Evolutionary conservation across 2,329 filamentous ascomycete genomes (phyloP).

Genomic region (Amphichorda felina): DNA sequence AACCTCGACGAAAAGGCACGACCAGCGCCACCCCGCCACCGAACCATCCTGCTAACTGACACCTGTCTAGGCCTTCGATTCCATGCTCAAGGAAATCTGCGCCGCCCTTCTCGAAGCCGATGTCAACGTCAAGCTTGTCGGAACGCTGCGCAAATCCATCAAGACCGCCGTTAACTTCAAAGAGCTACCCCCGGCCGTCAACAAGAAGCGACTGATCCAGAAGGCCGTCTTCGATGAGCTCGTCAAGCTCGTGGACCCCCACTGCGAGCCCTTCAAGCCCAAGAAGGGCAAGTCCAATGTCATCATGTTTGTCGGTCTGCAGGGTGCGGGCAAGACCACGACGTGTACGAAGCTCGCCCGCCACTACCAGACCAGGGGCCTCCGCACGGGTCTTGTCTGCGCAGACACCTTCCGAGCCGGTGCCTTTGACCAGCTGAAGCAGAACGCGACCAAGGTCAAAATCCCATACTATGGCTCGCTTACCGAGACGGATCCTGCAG

Average conservation of each 20-base stretch:
- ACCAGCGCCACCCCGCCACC: neutral
- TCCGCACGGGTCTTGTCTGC: conserved; percentile 88
- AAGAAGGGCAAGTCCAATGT: conserved; percentile 95
- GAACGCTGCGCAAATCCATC: conserved; percentile 85
- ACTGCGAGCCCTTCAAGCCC: conserved; percentile 89
- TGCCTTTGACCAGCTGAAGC: conserved; percentile 96
- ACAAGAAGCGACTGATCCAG: conserved; percentile 97
- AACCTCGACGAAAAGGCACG: conserved; percentile 91
- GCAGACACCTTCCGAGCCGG: conserved; percentile 97
- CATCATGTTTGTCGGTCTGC: conserved; percentile 98
- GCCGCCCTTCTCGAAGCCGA: conserved; percentile 92
- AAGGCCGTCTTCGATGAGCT: conserved; percentile 97
- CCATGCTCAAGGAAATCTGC: conserved; percentile 97
- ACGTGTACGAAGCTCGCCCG: conserved; percentile 94
- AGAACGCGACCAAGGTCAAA: conserved; percentile 97
- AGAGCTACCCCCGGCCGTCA: conserved; percentile 78
- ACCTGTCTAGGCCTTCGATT: conserved; percentile 67
- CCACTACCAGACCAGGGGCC: conserved; percentile 88
- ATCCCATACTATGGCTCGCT: conserved; percentile 97
- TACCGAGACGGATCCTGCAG: conserved; percentile 90
- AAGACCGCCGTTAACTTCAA: conserved; percentile 88
- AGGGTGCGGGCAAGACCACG: conserved; percentile 96
- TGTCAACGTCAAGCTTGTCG: conserved; percentile 90
- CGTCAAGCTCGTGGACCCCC: conserved; percentile 88
- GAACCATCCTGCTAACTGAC: conserved; percentile 5